phyloP scores from a whole-genome alignment of 805 yeast species.

The Starmerella apicola region DNA sequence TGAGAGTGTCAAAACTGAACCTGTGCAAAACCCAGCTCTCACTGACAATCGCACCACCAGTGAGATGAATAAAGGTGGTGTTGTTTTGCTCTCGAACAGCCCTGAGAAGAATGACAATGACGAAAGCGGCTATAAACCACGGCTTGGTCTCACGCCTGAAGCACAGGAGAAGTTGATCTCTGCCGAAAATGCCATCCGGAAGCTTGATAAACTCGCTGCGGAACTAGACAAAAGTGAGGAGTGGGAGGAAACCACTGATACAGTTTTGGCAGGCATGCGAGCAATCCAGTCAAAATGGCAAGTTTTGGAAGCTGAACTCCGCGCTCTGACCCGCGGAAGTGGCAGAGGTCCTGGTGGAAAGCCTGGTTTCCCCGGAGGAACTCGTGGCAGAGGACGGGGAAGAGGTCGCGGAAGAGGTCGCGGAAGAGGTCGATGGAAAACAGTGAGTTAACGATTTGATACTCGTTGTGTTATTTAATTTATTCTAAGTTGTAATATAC shows the following conservation, averaged over 20 bases:
- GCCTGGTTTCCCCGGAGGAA: slow-evolving; percentile 1
- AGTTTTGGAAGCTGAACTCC: slow-evolving; percentile 11
- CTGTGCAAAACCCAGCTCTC: too few species aligned
- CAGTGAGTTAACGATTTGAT: too few species aligned
- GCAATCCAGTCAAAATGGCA: slow-evolving; percentile 16
- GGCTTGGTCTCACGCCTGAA: slow-evolving; percentile 9
- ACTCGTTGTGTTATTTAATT: too few species aligned
- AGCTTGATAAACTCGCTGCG: slow-evolving; percentile 10
- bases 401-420: slow-evolving; percentile 21
- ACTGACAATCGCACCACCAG: too few species aligned
- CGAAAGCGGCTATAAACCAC: neutral
- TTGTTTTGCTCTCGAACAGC: too few species aligned
- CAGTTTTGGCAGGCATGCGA: slow-evolving; percentile 14
- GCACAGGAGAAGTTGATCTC: slow-evolving; percentile 1
- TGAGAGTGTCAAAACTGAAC: too few species aligned
- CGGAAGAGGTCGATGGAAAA: slow-evolving; percentile 15
- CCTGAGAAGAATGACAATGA: neutral
- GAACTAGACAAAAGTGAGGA: slow-evolving; percentile 12
- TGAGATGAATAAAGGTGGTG: too few species aligned
- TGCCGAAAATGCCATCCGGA: slow-evolving; percentile 7
- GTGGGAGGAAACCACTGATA: slow-evolving; percentile 12
- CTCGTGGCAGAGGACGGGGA: slow-evolving; percentile 17
- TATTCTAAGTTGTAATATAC: too few species aligned
- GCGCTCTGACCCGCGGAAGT: slow-evolving; percentile 5
- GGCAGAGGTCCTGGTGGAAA: neutral